Evolutionary conservation across 202 grass and related monocot species (phyloP), one percentile per base, ranked within the genome.

Genomic region (Brachypodium distachyon): DNA sequence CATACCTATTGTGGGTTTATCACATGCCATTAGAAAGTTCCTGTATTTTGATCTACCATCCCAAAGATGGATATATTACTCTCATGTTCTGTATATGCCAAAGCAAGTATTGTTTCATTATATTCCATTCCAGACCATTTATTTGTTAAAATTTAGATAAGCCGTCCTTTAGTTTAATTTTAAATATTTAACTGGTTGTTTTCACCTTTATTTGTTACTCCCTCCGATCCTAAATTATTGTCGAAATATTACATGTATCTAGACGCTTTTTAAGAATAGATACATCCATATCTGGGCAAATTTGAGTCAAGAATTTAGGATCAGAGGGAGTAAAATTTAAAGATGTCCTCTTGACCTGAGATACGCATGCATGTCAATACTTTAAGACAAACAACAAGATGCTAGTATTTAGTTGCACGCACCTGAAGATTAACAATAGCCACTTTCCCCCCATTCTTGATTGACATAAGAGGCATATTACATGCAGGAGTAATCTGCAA

Each of bases 391-490:
- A 48, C 9, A 48, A 48, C 9, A 69, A 31, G 31, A 48, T 32
- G 42, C 12, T 81, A 26, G 19, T 28, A 67, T 39, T 48, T 22
- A 67, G 40, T 46, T 61, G 17, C 39, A 56, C 11, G 42, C 62
- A 94, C 94, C 90, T 97, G 94, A 91, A 94, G 94, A 77, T 97
- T 97, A 77, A 97, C 86, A 80, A 97, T 97, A 42, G 86, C 94
- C 54, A 97, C 81, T 51, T 58, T 90, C 14, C 94, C 94, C 56
- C 91, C 89, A 61, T 92, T 92, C 70, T 87, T 89, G 51, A 94
- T 77, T 44, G 88, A 84, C 86, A 89, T 79, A 61, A 92, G 73
- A 71, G 94, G 94, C 53, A 97, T 94, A 84, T 97, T 97, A 74
- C 95, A 92, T n/a, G 91, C 95, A 80, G 91, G 95, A 77, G 91